Percentiles rank a stretch among this genome's conserved stretches.
Conservation (phyloP, 441 rosid species). For the Eutrema salsugineum region DNA sequence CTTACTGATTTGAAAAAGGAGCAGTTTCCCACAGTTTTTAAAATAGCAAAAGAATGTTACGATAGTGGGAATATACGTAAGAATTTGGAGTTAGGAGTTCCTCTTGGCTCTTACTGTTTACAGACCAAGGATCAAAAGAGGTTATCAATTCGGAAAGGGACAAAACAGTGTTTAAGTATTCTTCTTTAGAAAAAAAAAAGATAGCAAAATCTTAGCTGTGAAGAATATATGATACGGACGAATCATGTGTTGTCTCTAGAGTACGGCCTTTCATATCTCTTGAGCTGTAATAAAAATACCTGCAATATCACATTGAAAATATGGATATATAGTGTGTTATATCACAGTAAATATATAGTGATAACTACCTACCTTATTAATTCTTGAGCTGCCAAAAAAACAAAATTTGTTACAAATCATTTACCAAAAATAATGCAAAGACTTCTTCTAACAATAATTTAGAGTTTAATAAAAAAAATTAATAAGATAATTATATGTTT, state of each 20-base stretch:
- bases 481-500: neutral
- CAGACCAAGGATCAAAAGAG: neutral
- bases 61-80: neutral
- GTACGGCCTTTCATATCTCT: constrained; percentile 7
- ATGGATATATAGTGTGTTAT: too few species aligned
- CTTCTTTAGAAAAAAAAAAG: neutral
- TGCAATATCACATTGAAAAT: neutral
- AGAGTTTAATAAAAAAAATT: neutral
- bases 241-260: constrained; percentile 5
- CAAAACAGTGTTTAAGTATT: neutral
- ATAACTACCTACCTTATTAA: neutral
- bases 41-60: neutral
- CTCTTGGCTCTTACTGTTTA: neutral
- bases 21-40: neutral
- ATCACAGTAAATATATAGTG: too few species aligned
- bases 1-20: neutral
- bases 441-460: neutral
- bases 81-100: neutral
- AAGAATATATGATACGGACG: constrained; percentile 18
- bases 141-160: neutral
- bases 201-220: neutral
- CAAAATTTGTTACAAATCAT: neutral
- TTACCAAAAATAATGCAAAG: neutral
- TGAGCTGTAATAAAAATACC: neutral
- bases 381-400: neutral